A percentile compares a stretch with the other conserved stretches of the same genome.
These are phyloP conservation scores for Melaleuca quinquenervia DNA, from an alignment of 345 rosid species.

Conservation along the genomic window DNA sequence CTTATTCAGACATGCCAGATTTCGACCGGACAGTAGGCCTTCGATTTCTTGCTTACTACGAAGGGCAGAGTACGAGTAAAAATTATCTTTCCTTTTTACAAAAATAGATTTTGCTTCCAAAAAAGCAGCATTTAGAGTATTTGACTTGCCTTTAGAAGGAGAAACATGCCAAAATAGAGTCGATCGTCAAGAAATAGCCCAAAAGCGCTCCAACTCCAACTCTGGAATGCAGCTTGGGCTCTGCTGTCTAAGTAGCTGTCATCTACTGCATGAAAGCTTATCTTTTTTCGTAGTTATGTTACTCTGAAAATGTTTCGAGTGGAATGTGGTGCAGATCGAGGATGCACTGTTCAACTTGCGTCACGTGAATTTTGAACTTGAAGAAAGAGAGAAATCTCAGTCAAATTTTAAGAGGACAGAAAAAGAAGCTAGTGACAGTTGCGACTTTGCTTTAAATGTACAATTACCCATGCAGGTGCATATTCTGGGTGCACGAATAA, in stretches of 20 bases:
- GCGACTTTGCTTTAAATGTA: not conserved
- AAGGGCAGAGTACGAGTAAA: not conserved
- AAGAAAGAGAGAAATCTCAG: not conserved
- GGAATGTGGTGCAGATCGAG: not conserved
- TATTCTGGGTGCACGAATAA: not conserved
- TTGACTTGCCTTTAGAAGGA: not conserved
- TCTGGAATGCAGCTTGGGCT: not conserved
- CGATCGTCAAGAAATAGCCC: not conserved
- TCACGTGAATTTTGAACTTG: not conserved
- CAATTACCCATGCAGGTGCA: not conserved
- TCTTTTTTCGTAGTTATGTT: not conserved
- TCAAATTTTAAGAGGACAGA: not conserved
- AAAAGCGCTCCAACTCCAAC: not conserved
- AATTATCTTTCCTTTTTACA: not conserved
- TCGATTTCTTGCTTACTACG: not conserved
- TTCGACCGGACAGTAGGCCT: not conserved
- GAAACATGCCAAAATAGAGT: not conserved
- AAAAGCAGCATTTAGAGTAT: not conserved
- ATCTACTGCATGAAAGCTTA: not conserved
- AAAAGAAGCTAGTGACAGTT: not conserved
- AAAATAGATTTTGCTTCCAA: not conserved
- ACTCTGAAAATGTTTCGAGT: not conserved
- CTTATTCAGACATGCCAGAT: not conserved
- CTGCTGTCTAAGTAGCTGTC: not conserved
- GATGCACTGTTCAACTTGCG: not conserved